A percentile compares a stretch with the other conserved stretches of the same genome.
These are phyloP conservation scores for Chaetomium olivaceum DNA, from an alignment of 2,329 filamentous ascomycete species.

Conservation along the genomic window DNA sequence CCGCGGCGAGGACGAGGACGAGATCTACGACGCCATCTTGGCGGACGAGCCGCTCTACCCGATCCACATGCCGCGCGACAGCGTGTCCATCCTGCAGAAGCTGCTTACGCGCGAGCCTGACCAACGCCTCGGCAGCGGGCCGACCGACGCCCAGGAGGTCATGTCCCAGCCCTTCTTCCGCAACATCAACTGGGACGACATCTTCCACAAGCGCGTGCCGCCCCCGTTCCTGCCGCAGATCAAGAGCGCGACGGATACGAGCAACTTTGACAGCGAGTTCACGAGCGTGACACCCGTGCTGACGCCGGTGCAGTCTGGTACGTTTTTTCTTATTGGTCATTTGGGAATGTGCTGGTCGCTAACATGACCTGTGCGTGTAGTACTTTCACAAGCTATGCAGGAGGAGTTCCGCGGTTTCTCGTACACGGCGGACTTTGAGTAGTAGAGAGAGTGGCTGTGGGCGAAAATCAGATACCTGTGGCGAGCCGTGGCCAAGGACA, in stretches of 20 bases:
- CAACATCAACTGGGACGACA: conserved; percentile 98
- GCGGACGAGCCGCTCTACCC: conserved; percentile 97
- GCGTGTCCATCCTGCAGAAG: conserved; percentile 96
- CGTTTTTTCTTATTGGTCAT: conserved; percentile 41
- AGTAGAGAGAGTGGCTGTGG: conserved; percentile 32
- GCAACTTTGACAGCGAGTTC: conserved; percentile 98
- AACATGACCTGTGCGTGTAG: conserved; percentile 50
- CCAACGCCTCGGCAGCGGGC: conserved; percentile 85
- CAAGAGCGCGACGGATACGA: conserved; percentile 93
- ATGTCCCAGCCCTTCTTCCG: conserved; percentile 99
- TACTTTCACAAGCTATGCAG: conserved; percentile 97
- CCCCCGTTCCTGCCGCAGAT: conserved; percentile 90
- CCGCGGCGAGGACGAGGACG: conserved; percentile 97
- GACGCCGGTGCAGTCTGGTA: conserved; percentile 96
- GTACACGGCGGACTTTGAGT: conserved; percentile 90
- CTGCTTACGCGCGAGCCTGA: conserved; percentile 94
- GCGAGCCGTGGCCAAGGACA: not conserved
- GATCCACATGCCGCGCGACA: conserved; percentile 98
- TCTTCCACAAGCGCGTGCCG: conserved; percentile 89
- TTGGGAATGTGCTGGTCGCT: not conserved
- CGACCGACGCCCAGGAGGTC: conserved; percentile 95
- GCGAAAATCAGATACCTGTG: not conserved
- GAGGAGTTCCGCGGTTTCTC: conserved; percentile 99
- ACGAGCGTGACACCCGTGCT: conserved; percentile 97
- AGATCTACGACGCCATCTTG: conserved; percentile 98